phyloP scores from a whole-genome alignment of 1,284 basidiomycete genomes.

The Apiotrichum domesticum region DNA sequence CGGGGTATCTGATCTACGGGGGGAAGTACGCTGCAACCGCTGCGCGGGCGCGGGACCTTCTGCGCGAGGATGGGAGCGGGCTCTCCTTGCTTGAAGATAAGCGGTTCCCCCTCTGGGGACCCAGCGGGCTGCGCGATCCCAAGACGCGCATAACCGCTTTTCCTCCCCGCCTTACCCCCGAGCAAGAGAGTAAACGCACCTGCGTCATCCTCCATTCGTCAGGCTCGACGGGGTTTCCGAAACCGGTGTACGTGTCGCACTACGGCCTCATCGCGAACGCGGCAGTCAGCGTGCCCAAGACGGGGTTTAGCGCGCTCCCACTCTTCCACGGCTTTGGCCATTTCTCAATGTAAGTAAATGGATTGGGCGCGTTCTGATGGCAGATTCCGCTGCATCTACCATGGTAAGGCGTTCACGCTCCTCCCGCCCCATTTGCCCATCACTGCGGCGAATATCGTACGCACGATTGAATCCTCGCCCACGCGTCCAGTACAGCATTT shows the following conservation, averaged over 20 bases:
- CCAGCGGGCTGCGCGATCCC: constrained; percentile 41
- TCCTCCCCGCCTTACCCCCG: constrained; percentile 48
- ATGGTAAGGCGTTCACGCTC: constrained; percentile 51
- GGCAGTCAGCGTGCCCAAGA: constrained; percentile 39
- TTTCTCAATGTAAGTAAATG: constrained; percentile 38
- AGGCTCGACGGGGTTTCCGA: constrained; percentile 54
- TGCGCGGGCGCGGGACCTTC: constrained; percentile 36
- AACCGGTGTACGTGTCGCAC: constrained; percentile 42
- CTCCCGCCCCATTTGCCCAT: constrained; percentile 55
- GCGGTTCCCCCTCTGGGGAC: constrained; percentile 51
- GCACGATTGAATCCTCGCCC: constrained; percentile 34
- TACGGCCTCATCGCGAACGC: constrained; percentile 42
- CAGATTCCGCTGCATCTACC: constrained; percentile 46
- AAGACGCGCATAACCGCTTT: constrained; percentile 38
- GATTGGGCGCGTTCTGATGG: not conserved
- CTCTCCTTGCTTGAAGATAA: constrained; percentile 46
- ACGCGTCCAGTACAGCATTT: constrained; percentile 44
- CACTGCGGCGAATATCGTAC: constrained; percentile 52
- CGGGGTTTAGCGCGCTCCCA: constrained; percentile 52
- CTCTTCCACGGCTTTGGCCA: constrained; percentile 52
- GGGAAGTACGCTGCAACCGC: constrained; percentile 46
- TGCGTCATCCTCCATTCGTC: constrained; percentile 59
- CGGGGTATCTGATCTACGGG: constrained; percentile 52
- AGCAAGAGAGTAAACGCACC: constrained; percentile 50
- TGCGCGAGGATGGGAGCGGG: constrained; percentile 38